These are phyloP conservation scores for Phytopythium aichiense DNA, from an alignment of 352 stramenopile species.

Conservation along the genomic window DNA sequence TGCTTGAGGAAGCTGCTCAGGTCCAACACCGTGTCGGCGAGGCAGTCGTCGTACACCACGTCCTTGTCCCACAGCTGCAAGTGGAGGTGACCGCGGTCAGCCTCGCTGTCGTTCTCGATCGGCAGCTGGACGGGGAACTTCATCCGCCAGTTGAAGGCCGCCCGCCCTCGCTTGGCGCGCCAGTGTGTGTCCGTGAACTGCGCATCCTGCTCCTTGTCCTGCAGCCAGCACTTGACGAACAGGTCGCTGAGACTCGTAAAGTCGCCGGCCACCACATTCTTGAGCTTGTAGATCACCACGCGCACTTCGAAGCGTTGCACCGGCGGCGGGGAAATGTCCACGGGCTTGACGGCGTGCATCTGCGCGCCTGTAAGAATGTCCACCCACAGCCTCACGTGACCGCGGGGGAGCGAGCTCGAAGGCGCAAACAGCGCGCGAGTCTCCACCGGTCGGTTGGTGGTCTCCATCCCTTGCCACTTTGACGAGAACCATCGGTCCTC, in stretches of 20 bases:
- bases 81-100: constrained; percentile 66
- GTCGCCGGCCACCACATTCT: constrained; percentile 81
- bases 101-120: constrained; percentile 58
- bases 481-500: constrained; percentile 92
- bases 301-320: constrained; percentile 85
- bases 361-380: constrained; percentile 84
- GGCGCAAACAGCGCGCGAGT: constrained; percentile 63
- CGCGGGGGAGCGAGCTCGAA: constrained; percentile 67
- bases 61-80: constrained; percentile 83
- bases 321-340: constrained; percentile 82
- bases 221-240: constrained; percentile 89
- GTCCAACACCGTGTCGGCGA: constrained; percentile 71
- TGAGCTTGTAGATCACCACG: constrained; percentile 90
- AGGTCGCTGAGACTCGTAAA: constrained; percentile 88
- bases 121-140: constrained; percentile 89
- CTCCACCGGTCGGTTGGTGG: constrained; percentile 34
- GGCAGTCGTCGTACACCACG: constrained; percentile 69
- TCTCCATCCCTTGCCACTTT: constrained; percentile 56
- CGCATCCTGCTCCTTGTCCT: constrained; percentile 62
- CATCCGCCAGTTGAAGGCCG: constrained; percentile 91
- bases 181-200: constrained; percentile 90
- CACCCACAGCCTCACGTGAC: constrained; percentile 78
- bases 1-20: constrained; percentile 58
- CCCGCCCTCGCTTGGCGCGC: constrained; percentile 83
- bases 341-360: constrained; percentile 56